Evolutionary conservation across 257 asterid species (phyloP).

Genomic region (Misopates orontium): DNA sequence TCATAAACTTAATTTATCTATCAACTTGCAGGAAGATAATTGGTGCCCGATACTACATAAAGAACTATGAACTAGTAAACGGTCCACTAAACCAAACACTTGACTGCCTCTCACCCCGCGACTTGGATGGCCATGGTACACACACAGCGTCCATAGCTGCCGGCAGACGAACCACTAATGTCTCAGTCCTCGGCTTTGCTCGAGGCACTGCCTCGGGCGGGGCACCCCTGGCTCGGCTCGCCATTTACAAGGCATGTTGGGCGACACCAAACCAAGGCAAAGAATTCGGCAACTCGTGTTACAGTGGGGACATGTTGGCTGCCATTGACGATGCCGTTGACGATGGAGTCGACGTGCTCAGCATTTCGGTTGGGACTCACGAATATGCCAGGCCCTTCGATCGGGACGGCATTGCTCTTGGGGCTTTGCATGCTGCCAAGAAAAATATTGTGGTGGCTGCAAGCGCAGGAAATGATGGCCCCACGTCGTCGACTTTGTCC

Average conservation of each 20-base stretch:
- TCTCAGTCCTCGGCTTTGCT: conserved; percentile 74
- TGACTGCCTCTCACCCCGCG: conserved; percentile 78
- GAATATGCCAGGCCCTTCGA: conserved; percentile 40
- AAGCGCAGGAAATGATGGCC: conserved; percentile 89
- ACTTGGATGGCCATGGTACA: conserved; percentile 93
- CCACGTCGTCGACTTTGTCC: conserved; percentile 50
- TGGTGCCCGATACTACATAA: conserved; percentile 84
- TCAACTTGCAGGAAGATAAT: conserved; percentile 57
- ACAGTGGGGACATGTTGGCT: conserved; percentile 80
- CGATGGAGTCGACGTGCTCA: conserved; percentile 79
- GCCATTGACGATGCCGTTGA: conserved; percentile 89
- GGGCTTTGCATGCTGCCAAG: conserved; percentile 76
- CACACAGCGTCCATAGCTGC: conserved; percentile 79
- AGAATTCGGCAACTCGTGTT: conserved; percentile 67
- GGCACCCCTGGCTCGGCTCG: conserved; percentile 71
- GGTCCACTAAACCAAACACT: conserved; percentile 63
- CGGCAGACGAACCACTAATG: conserved; percentile 51
- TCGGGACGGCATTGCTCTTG: conserved; percentile 64
- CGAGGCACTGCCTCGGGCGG: conserved; percentile 85
- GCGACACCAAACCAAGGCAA: conserved; percentile 57
- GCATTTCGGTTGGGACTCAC: conserved; percentile 67
- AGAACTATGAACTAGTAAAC: conserved; percentile 62
- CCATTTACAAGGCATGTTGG: conserved; percentile 96
- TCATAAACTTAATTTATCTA: too few species aligned
- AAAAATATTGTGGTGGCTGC: conserved; percentile 67